Percentiles rank a stretch among this genome's conserved stretches.
phyloP scores from a whole-genome alignment of 2,329 filamentous ascomycete species.

The Colletotrichum sp. region DNA sequence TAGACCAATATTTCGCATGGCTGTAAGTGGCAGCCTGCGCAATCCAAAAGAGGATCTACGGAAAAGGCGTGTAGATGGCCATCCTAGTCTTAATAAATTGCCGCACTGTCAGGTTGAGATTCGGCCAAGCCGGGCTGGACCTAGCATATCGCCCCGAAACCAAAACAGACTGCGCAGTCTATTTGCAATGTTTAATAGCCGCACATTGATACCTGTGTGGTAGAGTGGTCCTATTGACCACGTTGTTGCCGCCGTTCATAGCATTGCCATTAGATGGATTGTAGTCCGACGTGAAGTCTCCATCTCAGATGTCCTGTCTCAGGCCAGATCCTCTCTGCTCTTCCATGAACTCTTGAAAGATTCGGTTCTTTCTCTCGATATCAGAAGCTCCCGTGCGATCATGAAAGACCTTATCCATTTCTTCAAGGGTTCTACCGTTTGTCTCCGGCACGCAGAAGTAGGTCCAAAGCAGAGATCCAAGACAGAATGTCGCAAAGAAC shows the following conservation, averaged over 20 bases:
- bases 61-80: too few relatives aligned
- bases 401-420: background rate
- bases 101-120: background rate
- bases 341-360: background rate
- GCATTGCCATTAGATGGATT: background rate
- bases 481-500: background rate
- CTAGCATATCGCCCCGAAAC: background rate
- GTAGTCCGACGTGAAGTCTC: background rate
- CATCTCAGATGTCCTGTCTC: background rate
- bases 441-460: background rate
- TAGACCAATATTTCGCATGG: rapidly evolving
- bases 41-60: too few relatives aligned
- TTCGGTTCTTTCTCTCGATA: background rate
- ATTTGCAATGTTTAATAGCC: background rate
- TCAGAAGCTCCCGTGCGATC: background rate
- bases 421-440: background rate
- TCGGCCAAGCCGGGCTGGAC: rapidly evolving
- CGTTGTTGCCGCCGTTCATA: background rate
- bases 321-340: background rate
- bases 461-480: background rate
- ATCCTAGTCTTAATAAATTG: background rate
- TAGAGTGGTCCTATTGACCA: too few relatives aligned
- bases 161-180: background rate
- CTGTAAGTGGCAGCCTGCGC: rapidly evolving
- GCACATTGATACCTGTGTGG: background rate